Conservation (phyloP, 2,329 filamentous ascomycete genomes). For the Myriosclerotinia duriaeana region DNA sequence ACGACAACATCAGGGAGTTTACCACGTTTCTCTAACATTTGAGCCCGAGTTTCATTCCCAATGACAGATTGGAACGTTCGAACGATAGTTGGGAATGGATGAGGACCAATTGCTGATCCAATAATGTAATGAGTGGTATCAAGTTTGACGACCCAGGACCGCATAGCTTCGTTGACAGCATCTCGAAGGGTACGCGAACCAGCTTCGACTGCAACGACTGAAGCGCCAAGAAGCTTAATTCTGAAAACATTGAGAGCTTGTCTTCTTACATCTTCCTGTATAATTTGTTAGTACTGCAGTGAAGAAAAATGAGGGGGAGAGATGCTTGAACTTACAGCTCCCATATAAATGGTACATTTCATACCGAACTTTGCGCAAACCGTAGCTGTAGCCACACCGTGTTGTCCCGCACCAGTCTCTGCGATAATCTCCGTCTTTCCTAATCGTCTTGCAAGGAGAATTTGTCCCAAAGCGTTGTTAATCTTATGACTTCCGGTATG, state of each 20-base stretch:
- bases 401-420: constrained; percentile 95
- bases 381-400: constrained; percentile 95
- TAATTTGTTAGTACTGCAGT: constrained; percentile 24
- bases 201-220: constrained; percentile 88
- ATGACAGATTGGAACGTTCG: constrained; percentile 98
- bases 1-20: constrained; percentile 95
- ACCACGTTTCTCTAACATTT: constrained; percentile 80
- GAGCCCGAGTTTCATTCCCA: constrained; percentile 87
- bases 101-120: constrained; percentile 93
- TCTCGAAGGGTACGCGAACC: constrained; percentile 81
- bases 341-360: constrained; percentile 98
- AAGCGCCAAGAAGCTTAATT: constrained; percentile 92
- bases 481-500: constrained; percentile 99
- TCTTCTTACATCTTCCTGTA: constrained; percentile 80
- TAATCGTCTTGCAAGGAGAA: constrained; percentile 78
- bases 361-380: constrained; percentile 98
- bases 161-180: constrained; percentile 92
- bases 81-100: constrained; percentile 97
- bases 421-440: constrained; percentile 98
- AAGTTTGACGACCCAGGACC: constrained; percentile 89
- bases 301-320: background rate
- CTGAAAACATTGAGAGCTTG: constrained; percentile 98
- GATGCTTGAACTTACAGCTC: constrained; percentile 53
- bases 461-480: constrained; percentile 95
- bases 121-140: constrained; percentile 98